These are phyloP conservation scores for Ustilago nuda DNA, from an alignment of 1,284 basidiomycete genomes.

Conservation along the genomic window DNA sequence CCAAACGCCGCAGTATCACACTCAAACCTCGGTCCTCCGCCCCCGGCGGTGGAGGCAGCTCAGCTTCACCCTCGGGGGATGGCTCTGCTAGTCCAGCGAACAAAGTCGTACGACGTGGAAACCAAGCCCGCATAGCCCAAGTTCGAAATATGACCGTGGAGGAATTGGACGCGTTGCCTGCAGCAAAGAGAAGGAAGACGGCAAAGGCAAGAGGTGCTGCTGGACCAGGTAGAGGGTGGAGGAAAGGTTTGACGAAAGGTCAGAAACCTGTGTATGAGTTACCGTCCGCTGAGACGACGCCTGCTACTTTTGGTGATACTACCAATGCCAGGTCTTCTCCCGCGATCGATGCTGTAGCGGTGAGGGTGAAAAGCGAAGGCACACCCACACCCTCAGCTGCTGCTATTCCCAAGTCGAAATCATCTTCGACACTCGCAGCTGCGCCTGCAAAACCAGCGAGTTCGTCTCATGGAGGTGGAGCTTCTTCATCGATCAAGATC, in stretches of 20 bases:
- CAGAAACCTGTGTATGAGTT: slow-evolving; percentile 65
- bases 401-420: slow-evolving; percentile 12
- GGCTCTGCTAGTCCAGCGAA: slow-evolving; percentile 37
- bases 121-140: slow-evolving; percentile 27
- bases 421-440: slow-evolving; percentile 13
- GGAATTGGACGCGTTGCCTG: slow-evolving; percentile 66
- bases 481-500: slow-evolving; percentile 36
- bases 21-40: slow-evolving; percentile 38
- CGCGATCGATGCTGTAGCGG: neutral
- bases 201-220: slow-evolving; percentile 65
- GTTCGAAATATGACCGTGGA: slow-evolving; percentile 53
- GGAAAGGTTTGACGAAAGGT: slow-evolving; percentile 66
- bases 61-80: slow-evolving; percentile 35
- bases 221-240: slow-evolving; percentile 67
- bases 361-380: slow-evolving; percentile 24
- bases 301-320: slow-evolving; percentile 44
- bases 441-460: neutral
- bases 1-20: slow-evolving; percentile 41
- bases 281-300: slow-evolving; percentile 46
- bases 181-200: slow-evolving; percentile 64
- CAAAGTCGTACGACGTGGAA: slow-evolving; percentile 23
- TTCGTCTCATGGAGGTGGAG: neutral
- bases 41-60: slow-evolving; percentile 13
- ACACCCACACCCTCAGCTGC: slow-evolving; percentile 15
- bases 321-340: slow-evolving; percentile 24